Evolutionary conservation across 169 alveolate species (phyloP), one percentile per base, ranked within the genome.

Genomic region (Plasmodium malariae): DNA sequence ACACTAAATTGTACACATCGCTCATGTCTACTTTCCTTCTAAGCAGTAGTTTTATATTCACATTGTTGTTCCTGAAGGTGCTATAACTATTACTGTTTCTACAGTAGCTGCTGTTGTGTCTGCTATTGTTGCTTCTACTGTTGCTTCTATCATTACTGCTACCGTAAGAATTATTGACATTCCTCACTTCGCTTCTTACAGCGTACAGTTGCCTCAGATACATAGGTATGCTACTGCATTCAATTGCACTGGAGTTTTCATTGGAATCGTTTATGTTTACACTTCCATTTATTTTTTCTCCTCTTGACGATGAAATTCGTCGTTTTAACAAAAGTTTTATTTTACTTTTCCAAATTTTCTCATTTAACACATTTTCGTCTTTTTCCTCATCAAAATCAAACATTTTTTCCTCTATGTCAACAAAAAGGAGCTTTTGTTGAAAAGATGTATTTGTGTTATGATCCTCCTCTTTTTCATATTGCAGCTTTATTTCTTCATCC

Each of bases 291-390:
- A 14, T 67, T 45, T 21, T 26, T n/a, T n/a, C 54, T 36, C 43
- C 55, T 19, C 28, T 11, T 1, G 40, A 28, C 30, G 68, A 24
- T 30, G 54, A 7, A 11, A 12, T 51, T 65, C 17, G 45, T 45
- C 51, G 65, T 83, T 67, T 76, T 51, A 83, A 36, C 34, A 83
- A 26, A 6, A 24, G 11, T 70, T 83, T 83, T 83, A 83, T 83
- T 67, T 83, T 83, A 6, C 59, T 48, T 34, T 83, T 83, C 91
- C 91, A 83, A 7, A 19, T 21, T 54, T 83, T 83, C 32, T 9
- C 17, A 71, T 83, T 83, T 83, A 83, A 30, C 19, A 19, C 26
- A 83, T 14, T 68, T 83, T 67, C 63, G 12, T 83, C 54, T 37
- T 54, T 48, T 45, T 67, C 83, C 26, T 67, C 63, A 37, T 83